phyloP scores from a whole-genome alignment of 352 stramenopile species.

The Globisporangium spinosum region DNA sequence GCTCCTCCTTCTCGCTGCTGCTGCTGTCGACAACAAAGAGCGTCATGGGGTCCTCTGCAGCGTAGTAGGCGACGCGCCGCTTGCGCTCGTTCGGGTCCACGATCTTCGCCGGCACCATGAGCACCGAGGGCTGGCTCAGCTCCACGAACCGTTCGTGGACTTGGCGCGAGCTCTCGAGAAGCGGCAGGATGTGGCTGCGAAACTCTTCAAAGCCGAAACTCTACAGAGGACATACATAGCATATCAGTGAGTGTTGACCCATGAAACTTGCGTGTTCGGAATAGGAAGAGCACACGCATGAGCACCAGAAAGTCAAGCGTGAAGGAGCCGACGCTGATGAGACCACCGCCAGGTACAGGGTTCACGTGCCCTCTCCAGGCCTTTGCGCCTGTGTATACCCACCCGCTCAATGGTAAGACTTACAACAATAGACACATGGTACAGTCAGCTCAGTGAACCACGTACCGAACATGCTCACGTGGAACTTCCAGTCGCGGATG shows the following conservation, averaged over 20 bases:
- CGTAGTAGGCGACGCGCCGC: constrained; percentile 46
- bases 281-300: constrained; percentile 3
- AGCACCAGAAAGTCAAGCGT: constrained; percentile 53
- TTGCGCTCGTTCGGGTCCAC: constrained; percentile 23
- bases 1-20: not conserved
- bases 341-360: constrained; percentile 57
- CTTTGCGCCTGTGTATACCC: constrained; percentile 37
- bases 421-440: not conserved
- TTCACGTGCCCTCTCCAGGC: constrained; percentile 69
- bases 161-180: constrained; percentile 51
- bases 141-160: constrained; percentile 51
- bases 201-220: constrained; percentile 77
- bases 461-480: constrained; percentile 57
- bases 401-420: not conserved
- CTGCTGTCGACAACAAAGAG: constrained; percentile 40
- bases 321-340: constrained; percentile 63
- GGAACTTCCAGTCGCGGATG: constrained; percentile 71
- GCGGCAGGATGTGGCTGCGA: constrained; percentile 52
- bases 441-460: not conserved
- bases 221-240: constrained; percentile 20
- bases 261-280: not conserved
- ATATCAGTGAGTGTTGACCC: not conserved
- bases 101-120: constrained; percentile 69
- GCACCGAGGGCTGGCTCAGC: constrained; percentile 54
- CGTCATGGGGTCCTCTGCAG: constrained; percentile 62